Base-by-base conservation (phyloP, 225 moss, liverwort and hornwort species). In the Bryum argenteum region DNA sequence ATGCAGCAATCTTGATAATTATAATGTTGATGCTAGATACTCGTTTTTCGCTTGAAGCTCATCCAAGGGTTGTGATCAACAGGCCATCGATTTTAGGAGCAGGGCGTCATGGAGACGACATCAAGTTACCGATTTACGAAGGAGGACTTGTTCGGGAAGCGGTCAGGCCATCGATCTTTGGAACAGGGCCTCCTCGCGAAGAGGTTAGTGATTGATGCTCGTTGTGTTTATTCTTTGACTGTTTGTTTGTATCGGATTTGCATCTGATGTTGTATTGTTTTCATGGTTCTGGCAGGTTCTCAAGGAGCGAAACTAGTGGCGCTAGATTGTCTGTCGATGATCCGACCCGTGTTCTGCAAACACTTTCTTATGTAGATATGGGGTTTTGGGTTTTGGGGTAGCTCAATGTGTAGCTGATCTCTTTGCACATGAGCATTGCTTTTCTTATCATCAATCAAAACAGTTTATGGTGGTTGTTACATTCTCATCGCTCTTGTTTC, bases 81-180 rank as follows among this genome's bases (percentile, higher is more conserved):
- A 78, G 73, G 55, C 37, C 14, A 38, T 73, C 67, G 15, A 62
- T 73, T 61, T 78, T 78, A 47, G 78, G 72, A 23, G 9, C 37
- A 47, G 72, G 62, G 19, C 67, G 67, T 72, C 62, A 54, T 15
- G 55, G 61, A 37, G 72, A 73, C 23, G 38, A 61, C 72, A 72
- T 67, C 61, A 4, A 6, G 55, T 22, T 14, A 38, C 67, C 67
- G 15, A 62, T 73, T 55, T 78, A 67, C 54, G 78, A 67, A 23
- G 6, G 22, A 47, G 72, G 62, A 19, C 67, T 67, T 67, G 47
- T 33, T 33, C 3, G 33, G 33, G 33, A 33, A 33, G 33, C 5
- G 33, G 54, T 15, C 37, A 78, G 73, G 55, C 37, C 14, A 21
- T 73, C 67, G 8, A 62, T 73, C 45, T 78, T 78, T 55, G 78